Base-by-base conservation (phyloP, 1,139 yeast species). In the Sugiyamaella paludigena region DNA sequence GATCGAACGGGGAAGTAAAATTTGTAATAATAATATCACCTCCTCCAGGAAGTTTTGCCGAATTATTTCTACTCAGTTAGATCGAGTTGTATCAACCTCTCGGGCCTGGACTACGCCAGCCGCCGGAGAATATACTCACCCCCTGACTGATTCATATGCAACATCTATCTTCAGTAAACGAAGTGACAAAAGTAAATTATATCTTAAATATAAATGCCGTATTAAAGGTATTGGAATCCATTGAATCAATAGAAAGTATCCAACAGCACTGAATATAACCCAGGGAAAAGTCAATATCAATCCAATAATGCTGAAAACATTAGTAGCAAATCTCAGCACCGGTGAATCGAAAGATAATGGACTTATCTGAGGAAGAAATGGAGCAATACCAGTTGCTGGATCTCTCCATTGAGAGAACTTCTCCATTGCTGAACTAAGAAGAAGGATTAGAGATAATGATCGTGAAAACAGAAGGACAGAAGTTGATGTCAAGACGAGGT, bases 361-460 rank as follows among this genome's bases (percentile, higher is more conserved):
- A 10, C 50, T 43, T 2, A 57, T 55, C 30, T 49, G 51, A 8
- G 68, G 68, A 36, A 65, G 52, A 49, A 69, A 71, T 12, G 75
- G 75, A 2, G 74, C 72, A 11, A 71, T 65, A 5, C 75, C 75
- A 1, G 75, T 71, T 10, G 70, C 73, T 41, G 63, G 66, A 49
- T 71, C 75, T 31, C 75, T 53, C 66, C 69, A 71, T 45, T 58
- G 60, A 2, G 73, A 67, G 60, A 62, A 71, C 57, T 71, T 71
- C 54, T 71, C 75, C 75, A 71, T 71, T 9, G 3, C 9, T 27
- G 2, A 36, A 19, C 12, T 7, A n/a, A n/a, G n/a, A n/a, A n/a
- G n/a, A n/a, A n/a, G n/a, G n/a, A n/a, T n/a, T n/a, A n/a, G n/a
- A n/a, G n/a, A n/a, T n/a, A 19, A 19, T 5, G 24, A 19, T 3